Conservation (phyloP, 768 basidiomycete species). For the Mycena olivaceomarginata region DNA sequence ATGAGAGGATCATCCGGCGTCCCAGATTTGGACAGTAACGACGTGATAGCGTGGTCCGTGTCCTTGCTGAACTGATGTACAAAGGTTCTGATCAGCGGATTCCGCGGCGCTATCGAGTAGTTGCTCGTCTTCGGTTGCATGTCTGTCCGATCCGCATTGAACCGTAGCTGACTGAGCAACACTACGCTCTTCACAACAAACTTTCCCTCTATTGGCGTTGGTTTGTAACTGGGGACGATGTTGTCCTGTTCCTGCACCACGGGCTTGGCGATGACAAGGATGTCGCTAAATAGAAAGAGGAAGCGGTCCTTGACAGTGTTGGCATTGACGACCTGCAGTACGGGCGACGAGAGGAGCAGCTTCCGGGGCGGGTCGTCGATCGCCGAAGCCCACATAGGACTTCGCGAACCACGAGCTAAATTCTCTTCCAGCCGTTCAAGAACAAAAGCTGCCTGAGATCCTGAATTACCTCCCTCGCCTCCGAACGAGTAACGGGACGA, state of each 20-base stretch:
- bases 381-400: constrained; percentile 75
- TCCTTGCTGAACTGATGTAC: constrained; percentile 87
- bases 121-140: constrained; percentile 65
- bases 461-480: constrained; percentile 47
- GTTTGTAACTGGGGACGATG: constrained; percentile 71
- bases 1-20: constrained; percentile 79
- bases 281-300: constrained; percentile 97
- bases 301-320: constrained; percentile 97
- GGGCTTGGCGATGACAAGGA: constrained; percentile 95
- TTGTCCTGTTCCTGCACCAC: constrained; percentile 81
- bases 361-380: constrained; percentile 93
- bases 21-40: constrained; percentile 78
- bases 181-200: constrained; percentile 95
- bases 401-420: constrained; percentile 76
- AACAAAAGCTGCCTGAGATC: constrained; percentile 70
- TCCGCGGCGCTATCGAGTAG: constrained; percentile 65
- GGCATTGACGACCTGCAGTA: constrained; percentile 94
- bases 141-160: constrained; percentile 83
- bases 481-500: constrained; percentile 80
- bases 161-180: constrained; percentile 80
- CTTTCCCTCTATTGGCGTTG: constrained; percentile 81
- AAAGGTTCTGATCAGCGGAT: constrained; percentile 83
- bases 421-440: constrained; percentile 84
- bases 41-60: constrained; percentile 86
- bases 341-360: constrained; percentile 88